These are phyloP conservation scores for Penicillium desertorum DNA, from an alignment of 495 filamentous ascomycete species.

Conservation along the genomic window DNA sequence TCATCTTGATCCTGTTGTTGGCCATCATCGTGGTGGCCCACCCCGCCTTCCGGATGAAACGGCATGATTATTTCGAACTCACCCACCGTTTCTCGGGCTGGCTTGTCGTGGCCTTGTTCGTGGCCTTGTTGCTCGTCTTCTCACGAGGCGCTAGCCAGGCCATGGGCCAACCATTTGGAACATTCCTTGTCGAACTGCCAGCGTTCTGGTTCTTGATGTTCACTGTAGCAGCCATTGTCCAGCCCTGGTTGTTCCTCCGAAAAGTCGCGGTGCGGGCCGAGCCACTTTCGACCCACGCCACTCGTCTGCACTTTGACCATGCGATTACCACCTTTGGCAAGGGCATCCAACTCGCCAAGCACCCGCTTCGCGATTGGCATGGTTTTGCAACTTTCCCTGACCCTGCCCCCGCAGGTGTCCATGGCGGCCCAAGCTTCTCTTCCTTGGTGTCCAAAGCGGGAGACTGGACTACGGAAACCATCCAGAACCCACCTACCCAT, in stretches of 20 bases:
- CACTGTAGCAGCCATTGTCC: conserved; percentile 39
- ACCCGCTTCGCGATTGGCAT: conserved; percentile 74
- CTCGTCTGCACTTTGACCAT: conserved; percentile 69
- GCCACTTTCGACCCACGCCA: conserved; percentile 65
- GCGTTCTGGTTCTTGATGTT: conserved; percentile 47
- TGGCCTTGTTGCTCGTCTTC: conserved; percentile 41
- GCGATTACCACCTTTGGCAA: conserved; percentile 46
- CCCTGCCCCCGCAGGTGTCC: conserved; percentile 18
- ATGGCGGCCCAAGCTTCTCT: conserved; percentile 51
- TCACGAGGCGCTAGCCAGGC: conserved; percentile 34
- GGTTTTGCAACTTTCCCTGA: conserved; percentile 73
- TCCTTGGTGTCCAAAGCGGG: conserved; percentile 75
- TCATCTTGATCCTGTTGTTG: conserved; percentile 43
- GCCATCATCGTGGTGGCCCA: conserved; percentile 45
- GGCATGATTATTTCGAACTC: conserved; percentile 58
- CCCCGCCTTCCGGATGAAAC: conserved; percentile 45
- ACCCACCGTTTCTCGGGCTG: conserved; percentile 58
- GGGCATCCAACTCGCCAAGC: conserved; percentile 48
- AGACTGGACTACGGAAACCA: conserved; percentile 74
- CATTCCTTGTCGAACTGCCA: conserved; percentile 39
- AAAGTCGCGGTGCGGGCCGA: conserved; percentile 60
- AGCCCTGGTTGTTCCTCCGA: conserved; percentile 44
- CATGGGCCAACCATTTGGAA: conserved; percentile 27
- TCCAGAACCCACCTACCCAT: conserved; percentile 56
- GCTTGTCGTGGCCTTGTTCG: conserved; percentile 50